Evolutionary conservation across 129 eudicot species (phyloP).

Genomic region (Pseudognaphalium luteoalbum): DNA sequence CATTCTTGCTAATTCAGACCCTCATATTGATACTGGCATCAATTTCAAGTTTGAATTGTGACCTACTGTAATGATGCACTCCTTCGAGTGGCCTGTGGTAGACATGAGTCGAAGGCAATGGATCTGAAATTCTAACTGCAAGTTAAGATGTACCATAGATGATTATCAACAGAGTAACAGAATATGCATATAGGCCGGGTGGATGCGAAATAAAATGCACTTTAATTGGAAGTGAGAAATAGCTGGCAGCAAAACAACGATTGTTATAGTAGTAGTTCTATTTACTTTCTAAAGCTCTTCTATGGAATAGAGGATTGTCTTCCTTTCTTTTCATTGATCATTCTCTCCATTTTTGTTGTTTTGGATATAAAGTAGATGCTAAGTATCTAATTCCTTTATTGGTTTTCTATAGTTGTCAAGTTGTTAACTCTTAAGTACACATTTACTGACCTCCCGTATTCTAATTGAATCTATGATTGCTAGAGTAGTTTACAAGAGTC

Average conservation of each 20-base stretch:
- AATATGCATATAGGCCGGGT: conserved; percentile 20
- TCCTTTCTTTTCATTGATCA: conserved; percentile 11
- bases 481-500: not conserved
- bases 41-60: conserved; percentile 27
- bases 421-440: conserved; percentile 6
- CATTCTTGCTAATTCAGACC: conserved; percentile 4
- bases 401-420: not conserved
- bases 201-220: conserved; percentile 29
- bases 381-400: not conserved
- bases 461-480: not conserved
- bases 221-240: conserved; percentile 12
- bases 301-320: conserved; percentile 18
- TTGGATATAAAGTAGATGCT: conserved; percentile 23
- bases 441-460: not conserved
- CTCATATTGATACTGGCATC: conserved; percentile 21
- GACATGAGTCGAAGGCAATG: conserved; percentile 23
- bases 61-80: conserved; percentile 20
- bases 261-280: conserved; percentile 1
- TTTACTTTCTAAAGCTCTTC: conserved; percentile 13
- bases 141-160: conserved; percentile 27
- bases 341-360: conserved; percentile 22
- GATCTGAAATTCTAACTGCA: conserved; percentile 21
- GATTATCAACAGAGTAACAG: conserved; percentile 14
- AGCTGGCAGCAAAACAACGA: conserved; percentile 1
- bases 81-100: conserved; percentile 19